These are phyloP conservation scores for Radiomyces spectabilis DNA, from an alignment of 192 early-diverging fungal species.

Conservation along the genomic window DNA sequence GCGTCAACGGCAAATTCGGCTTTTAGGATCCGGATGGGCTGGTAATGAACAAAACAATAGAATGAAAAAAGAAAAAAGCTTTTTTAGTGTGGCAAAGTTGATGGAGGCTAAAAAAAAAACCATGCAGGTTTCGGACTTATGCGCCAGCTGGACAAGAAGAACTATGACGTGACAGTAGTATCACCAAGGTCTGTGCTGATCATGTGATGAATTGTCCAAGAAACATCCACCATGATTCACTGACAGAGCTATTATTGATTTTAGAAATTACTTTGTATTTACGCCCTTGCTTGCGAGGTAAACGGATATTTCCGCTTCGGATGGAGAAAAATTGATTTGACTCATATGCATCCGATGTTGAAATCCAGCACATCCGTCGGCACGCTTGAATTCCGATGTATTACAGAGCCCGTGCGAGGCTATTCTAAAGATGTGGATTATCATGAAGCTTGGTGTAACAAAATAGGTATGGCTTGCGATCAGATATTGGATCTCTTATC, in stretches of 20 bases:
- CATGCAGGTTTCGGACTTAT: constrained; percentile 66
- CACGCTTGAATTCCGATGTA: constrained; percentile 80
- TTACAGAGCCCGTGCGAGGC: constrained; percentile 73
- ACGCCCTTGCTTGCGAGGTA: constrained; percentile 74
- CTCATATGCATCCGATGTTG: too few species aligned
- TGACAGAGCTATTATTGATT: neutral
- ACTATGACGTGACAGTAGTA: constrained; percentile 68
- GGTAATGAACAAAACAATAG: constrained; percentile 11
- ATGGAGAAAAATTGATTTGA: neutral
- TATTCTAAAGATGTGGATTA: constrained; percentile 51
- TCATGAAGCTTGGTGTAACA: constrained; percentile 56
- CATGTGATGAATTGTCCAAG: too few species aligned
- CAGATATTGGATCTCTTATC: neutral
- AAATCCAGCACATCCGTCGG: constrained; percentile 70
- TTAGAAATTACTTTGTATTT: constrained; percentile 77
- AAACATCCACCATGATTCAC: neutral
- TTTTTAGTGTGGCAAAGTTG: too few species aligned
- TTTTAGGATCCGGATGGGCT: constrained; percentile 54
- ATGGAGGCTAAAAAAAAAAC: neutral
- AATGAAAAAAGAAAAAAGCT: too few species aligned
- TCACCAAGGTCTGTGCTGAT: constrained; percentile 70
- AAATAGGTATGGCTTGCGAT: constrained; percentile 25
- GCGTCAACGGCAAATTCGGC: constrained; percentile 11
- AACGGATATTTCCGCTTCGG: too few species aligned
- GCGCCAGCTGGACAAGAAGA: constrained; percentile 54